Evolutionary conservation across 192 early-diverging fungal species (phyloP), one percentile per base, ranked within the genome.

Genomic region (Gryganskiella cystojenkinii): DNA sequence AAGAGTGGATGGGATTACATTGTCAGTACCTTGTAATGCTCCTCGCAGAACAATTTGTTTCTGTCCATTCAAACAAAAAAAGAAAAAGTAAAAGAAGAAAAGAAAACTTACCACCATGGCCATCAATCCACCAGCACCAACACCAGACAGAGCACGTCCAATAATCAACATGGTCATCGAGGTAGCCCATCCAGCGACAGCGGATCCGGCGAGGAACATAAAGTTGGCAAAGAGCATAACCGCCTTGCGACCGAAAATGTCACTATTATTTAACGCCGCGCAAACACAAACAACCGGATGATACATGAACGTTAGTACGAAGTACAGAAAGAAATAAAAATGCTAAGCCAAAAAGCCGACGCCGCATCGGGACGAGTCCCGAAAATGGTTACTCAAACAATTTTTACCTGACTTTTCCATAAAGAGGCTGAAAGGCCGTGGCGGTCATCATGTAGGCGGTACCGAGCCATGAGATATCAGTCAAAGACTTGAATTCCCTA

Each of bases 241-340:
- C 11, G 74, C 70, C 35, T 86, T 86, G 35, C 90, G 85, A 17
- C 92, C 96, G 80, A 95, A 93, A 30, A 95, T 92, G 56, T 97
- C 95, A 44, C 92, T n/a, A n/a, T n/a, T n/a, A n/a, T n/a, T n/a
- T n/a, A n/a, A n/a, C n/a, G n/a, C n/a, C n/a, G n/a, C n/a, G n/a
- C n/a, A n/a, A n/a, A n/a, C n/a, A n/a, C n/a, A n/a, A n/a, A n/a
- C n/a, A n/a, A n/a, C n/a, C n/a, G n/a, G n/a, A n/a, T 84, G 62
- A 96, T 61, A 95, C 58, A 56, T 90, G 91, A n/a, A 93, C 95
- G 80, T 95, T 56, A 49, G 63, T 47, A 90, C 89, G 59, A 88
- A 81, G 57, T 91, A 19, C 14, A 1, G 24, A 52, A 52, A 52
- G 10, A 52, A 22, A 52, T 20, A 24, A 24, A 52, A 24, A 52